phyloP scores from a whole-genome alignment of 2,329 filamentous ascomycete species.

The Penicillium nordicum region DNA sequence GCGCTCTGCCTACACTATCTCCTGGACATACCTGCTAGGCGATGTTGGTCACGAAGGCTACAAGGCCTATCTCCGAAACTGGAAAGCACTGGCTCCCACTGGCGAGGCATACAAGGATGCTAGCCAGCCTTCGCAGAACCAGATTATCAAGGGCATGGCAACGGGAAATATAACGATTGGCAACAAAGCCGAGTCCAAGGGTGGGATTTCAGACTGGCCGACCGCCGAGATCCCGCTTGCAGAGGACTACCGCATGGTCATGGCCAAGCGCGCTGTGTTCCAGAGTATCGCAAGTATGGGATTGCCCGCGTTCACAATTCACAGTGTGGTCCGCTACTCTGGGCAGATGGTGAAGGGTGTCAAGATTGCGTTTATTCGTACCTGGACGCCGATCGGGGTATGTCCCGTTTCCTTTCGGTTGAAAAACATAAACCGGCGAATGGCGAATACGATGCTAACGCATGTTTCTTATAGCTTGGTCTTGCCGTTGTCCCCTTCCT shows the following conservation, averaged over 20 bases:
- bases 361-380: constrained; percentile 72
- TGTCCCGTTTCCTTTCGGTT: constrained; percentile 40
- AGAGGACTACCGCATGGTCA: constrained; percentile 86
- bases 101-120: constrained; percentile 48
- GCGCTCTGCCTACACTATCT: constrained; percentile 79
- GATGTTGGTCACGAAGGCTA: constrained; percentile 93
- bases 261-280: constrained; percentile 87
- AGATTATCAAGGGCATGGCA: constrained; percentile 36
- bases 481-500: constrained; percentile 76
- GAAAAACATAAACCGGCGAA: background rate
- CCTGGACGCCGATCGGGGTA: constrained; percentile 87
- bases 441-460: constrained; percentile 16
- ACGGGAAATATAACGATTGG: constrained; percentile 32
- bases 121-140: constrained; percentile 29
- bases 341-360: constrained; percentile 77
- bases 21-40: constrained; percentile 87
- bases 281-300: constrained; percentile 92
- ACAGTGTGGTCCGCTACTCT: constrained; percentile 86
- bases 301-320: constrained; percentile 87
- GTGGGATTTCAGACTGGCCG: constrained; percentile 34
- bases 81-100: constrained; percentile 67
- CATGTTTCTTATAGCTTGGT: constrained; percentile 49
- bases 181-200: constrained; percentile 11
- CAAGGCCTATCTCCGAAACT: constrained; percentile 88
- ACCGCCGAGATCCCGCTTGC: constrained; percentile 62